Base-by-base conservation (phyloP, 495 filamentous ascomycete genomes). In the Penicillium atrosanguineum region DNA sequence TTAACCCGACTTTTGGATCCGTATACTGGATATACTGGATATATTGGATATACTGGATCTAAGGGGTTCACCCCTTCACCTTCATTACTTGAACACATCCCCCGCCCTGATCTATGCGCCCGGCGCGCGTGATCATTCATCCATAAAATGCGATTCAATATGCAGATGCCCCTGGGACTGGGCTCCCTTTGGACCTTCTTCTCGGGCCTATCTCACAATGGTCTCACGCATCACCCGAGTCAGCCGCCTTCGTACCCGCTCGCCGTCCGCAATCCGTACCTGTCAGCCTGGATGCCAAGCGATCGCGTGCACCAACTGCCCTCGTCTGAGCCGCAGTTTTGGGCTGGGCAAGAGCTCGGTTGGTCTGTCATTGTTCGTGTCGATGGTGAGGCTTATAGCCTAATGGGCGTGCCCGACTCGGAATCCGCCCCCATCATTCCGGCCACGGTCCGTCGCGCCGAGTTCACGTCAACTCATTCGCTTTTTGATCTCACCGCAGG, bases 331-430 rank as follows among this genome's bases (percentile, higher is more conserved):
- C 65, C 78, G 1, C 72, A 81, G 51, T 82, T 82, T 54, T 81
- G 79, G 78, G 64, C 64, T 4, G 77, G 78, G 3, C 69, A 76
- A 46, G 67, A 69, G 18, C 61, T 81, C 12, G 73, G 69, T 2
- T 79, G 76, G 74, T 69, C 70, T 7, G 64, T 82, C 12, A 64
- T 82, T 42, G 75, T 74, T 4, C 74, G 74, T 6, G 67, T 82
- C 12, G 67, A 77, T 60, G 76, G 69, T 15, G 64, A 69, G 19
- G 63, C 74, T 3, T 82, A 77, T 56, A 79, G 70, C 50, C 49
- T 81, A 51, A 77, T 82, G 66, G 71, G 78, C 21, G 68, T 72
- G 12, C 63, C 65, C 15, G 52, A 59, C 11, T 46, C 60, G 7
- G 56, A 61, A 4, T 52, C 49, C n/a, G 56, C 21, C 18, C 7